These are phyloP conservation scores for Isabelozyma gotoi DNA, from an alignment of 805 yeast genomes.

Conservation along the genomic window DNA sequence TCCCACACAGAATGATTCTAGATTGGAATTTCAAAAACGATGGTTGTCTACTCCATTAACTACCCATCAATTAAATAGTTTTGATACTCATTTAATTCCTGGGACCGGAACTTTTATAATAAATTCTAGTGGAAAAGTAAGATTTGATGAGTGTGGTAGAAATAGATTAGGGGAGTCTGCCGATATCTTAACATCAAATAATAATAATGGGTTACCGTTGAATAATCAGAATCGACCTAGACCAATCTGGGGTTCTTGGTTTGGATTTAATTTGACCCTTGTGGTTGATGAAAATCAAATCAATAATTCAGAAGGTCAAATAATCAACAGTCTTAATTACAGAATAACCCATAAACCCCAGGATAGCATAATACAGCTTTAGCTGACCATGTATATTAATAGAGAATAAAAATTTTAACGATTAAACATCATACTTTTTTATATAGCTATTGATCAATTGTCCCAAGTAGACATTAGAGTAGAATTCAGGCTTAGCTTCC, in stretches of 20 bases:
- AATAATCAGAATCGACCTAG: conserved; percentile 25
- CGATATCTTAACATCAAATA: conserved; percentile 34
- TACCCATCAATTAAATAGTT: conserved; percentile 61
- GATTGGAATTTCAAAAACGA: conserved; percentile 52
- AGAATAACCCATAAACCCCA: conserved; percentile 65
- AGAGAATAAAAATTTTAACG: background rate
- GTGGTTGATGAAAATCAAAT: conserved; percentile 54
- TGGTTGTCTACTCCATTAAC: conserved; percentile 61
- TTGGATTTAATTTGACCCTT: conserved; percentile 61
- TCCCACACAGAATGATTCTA: conserved; percentile 24
- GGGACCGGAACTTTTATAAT: conserved; percentile 58
- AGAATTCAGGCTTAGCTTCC: conserved; percentile 15
- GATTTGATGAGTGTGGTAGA: conserved; percentile 75
- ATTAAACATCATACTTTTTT: conserved; percentile 12
- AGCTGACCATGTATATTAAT: conserved; percentile 2
- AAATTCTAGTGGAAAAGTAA: conserved; percentile 57
- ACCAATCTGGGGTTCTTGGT: conserved; percentile 67
- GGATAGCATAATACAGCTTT: conserved; percentile 38
- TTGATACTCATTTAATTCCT: conserved; percentile 67
- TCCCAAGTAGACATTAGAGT: conserved; percentile 35
- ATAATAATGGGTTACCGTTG: background rate
- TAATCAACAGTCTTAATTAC: conserved; percentile 63
- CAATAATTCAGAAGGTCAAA: conserved; percentile 38
- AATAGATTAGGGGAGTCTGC: conserved; percentile 66
- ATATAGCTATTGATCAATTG: conserved; percentile 31